Evolutionary conservation across 768 basidiomycete species (phyloP), one percentile per base, ranked within the genome.

Genomic region (Tulasnella sp.): DNA sequence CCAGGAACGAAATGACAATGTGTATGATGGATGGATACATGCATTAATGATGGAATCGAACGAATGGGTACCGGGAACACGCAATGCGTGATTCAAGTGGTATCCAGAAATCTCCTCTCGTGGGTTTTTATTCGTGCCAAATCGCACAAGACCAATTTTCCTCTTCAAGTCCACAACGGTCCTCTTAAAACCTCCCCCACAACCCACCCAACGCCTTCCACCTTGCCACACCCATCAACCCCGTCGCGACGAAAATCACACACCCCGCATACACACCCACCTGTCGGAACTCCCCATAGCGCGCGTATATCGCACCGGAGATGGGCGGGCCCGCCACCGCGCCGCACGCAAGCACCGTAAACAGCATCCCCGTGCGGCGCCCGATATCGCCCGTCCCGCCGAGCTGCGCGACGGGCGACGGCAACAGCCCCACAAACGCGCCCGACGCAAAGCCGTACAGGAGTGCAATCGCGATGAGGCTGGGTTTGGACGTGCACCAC

Each of bases 391-490:
- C 36, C 15, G 59, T 42, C 2, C 37, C 43, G 19, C 62, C 62
- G 15, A 62, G 29, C 15, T 42, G 32, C 1, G 62, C 62, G 7
- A 60, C 49, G 2, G 62, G 62, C 14, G 50, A 36, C 6, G 55
- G 46, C 17, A 62, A 35, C 27, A 62, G 39, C 4, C 62, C 57
- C 14, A 62, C 63, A 59, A 78, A 84, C 0, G 77, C 72, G 2
- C 86, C 86, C 0, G 78, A 82, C 0, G 76, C 69, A 51, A 83
- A 74, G 80, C 85, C 85, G 62, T 86, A 87, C 8, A 82, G 60
- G 6, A 84, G 63, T 0, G 78, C 72, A 37, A 87, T 65, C 6
- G 68, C 75, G 2, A 84, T 72, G 27, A 81, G 70, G 0, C 72
- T 69, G 0, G 66, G 70, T 50, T 75, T 62, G 25, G 65, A 73